Base-by-base conservation (phyloP, 129 eudicot species). In the Sambucus nigra region DNA sequence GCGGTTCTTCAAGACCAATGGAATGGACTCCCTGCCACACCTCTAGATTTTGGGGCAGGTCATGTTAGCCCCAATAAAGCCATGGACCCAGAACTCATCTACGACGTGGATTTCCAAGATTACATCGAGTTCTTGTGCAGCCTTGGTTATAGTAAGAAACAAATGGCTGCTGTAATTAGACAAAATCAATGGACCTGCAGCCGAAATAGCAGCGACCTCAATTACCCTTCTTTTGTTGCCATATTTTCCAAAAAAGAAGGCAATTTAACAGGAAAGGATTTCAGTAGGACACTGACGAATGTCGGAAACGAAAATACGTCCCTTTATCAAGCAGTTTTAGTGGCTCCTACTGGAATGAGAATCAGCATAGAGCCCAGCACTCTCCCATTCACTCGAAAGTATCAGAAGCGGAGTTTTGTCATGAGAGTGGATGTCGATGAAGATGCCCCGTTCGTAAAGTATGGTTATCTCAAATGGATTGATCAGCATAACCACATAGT, bases 191-290 rank as follows among this genome's bases (percentile, higher is more conserved):
- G 70, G 74, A 63, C 48, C 20, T 73, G 79, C 54, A 16, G 13
- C 2, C 2, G 13, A 53, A 53, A 23, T 25, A 55, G 0, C 9
- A 61, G 58, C 1, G 72, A 76, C 31, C 72, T 71, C 17, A 76
- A 71, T 56, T 72, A 76, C 40, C 83, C 83, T 9, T 71, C 78
- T 0, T 77, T 77, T 59, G 55, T 65, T 16, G 55, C 47, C 4
- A 18, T 17, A 5, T 48, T 63, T 42, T 33, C 70, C 0, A 60
- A 41, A 45, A 47, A 50, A 55, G 15, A 38, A 15, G 51, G 63
- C 11, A 44, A 7, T 21, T 3, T 17, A 5, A 14, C n/a, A 0
- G 70, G 51, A 35, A 67, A 48, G 68, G 32, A 32, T 8, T 57
- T 67, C 54, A 45, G 39, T 1, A 61, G 74, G 50, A 44, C 44